Evolutionary conservation across 1,284 basidiomycete genomes (phyloP), one percentile per base, ranked within the genome.

Genomic region (Puccinia sorghi): DNA sequence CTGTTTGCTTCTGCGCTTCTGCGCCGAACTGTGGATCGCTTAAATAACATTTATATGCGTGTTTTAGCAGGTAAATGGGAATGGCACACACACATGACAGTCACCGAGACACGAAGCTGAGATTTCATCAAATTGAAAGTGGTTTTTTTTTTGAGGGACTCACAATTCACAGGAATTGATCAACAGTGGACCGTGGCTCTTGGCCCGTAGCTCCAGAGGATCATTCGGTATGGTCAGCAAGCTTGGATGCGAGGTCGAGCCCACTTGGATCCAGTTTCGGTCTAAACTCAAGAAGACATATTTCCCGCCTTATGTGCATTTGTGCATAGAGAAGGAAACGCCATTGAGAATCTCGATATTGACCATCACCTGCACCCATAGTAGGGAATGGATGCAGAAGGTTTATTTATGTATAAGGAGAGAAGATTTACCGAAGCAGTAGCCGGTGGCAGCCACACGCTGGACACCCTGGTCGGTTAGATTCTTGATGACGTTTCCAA

Each of bases 131-230:
- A n/a, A n/a, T n/a, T n/a, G n/a, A n/a, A n/a, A n/a, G n/a, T n/a
- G n/a, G n/a, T n/a, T n/a, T n/a, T n/a, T n/a, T n/a, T n/a, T n/a
- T n/a, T n/a, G n/a, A 39, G 32, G 37, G 17, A 70, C 56, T 70
- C 22, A 78, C 75, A 39, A 20, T 37, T 78, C 75, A 15, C 66
- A 43, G 7, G 75, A 70, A 37, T 78, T 78, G 66, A 78, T 70
- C 15, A 78, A 22, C 2, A 78, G 43, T 22, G 75, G 75, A 12
- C n/a, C 75, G 20, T 78, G 32, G 37, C 75, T 78, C 7, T 1
- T 39, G 13, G 27, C 25, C 4, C 22, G 25, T 25, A 78, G 39
- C 43, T 70, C 27, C 6, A 46, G 4, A 15, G 71, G 46, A 37
- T 78, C 75, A 17, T 71, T 27, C 0, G 75, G 75, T 25, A 67